Evolutionary conservation across 2,329 filamentous ascomycete species (phyloP), one percentile per base, ranked within the genome.

Genomic region (Ophiosphaerella korrae): DNA sequence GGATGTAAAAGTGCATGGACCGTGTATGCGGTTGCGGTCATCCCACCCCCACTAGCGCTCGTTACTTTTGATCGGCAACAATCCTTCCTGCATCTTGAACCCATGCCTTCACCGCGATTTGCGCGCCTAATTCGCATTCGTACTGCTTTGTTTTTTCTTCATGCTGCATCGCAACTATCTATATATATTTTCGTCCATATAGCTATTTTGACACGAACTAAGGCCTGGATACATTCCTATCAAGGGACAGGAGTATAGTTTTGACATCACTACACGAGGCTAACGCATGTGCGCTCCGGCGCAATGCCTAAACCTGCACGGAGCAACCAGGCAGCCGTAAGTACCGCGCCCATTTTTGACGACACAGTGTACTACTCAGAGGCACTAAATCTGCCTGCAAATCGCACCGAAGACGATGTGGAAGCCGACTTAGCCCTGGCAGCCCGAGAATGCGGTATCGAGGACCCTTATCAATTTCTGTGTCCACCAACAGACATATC

Each of bases 301-400:
- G 67, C 67, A 58, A 73, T 73, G 70, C 52, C 57, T 35, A 55
- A 55, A 55, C 58, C 50, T 41, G 58, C 46, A 39, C 61, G 57
- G 60, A 61, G 67, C 51, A 41, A 51, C 34, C 36, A 60, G 35
- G 52, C 57, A 42, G 61, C 65, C 47, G 60, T 68, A 39, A 59
- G 52, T 42, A 63, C 63, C 6, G 65, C 63, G 31, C 63, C 65
- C 57, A 70, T 74, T 31, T 72, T 74, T 50, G 70, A 73, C 58
- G 62, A 74, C 48, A 57, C 59, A 36, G 46, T 66, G 36, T 74
- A 71, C 46, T 52, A 57, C 7, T 44, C 58, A n/a, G 70, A 74
- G 45, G 71, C 65, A 5, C 59, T 74, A 21, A 44, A 53, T 23
- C 58, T 71, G 11, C 58, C 63, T 2, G 53, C 51, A 1, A 47